A percentile compares a stretch with the other conserved stretches of the same genome.
Evolutionary conservation across 306 rosid species (phyloP).

Genomic region (Cucurbita ficifolia): DNA sequence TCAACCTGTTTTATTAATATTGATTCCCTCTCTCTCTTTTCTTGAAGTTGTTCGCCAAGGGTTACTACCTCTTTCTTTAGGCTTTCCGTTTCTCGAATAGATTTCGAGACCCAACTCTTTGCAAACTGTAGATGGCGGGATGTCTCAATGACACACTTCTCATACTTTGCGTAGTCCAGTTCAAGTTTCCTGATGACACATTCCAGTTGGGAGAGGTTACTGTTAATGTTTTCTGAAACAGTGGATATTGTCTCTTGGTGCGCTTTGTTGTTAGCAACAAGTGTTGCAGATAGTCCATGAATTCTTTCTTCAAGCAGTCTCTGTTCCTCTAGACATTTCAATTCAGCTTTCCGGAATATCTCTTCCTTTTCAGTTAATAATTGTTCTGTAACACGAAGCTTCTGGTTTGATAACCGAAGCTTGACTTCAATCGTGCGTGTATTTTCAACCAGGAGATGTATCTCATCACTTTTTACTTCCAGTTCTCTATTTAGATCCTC

Average conservation of each 20-base stretch:
- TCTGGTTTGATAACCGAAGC: conserved; percentile 95
- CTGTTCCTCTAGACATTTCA: conserved; percentile 45
- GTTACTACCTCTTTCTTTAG: conserved; percentile 26
- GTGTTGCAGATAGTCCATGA: conserved; percentile 26
- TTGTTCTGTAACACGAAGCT: conserved; percentile 93
- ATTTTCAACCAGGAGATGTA: conserved; percentile 33
- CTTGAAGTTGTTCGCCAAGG: conserved; percentile 34
- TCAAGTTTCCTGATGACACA: conserved; percentile 26
- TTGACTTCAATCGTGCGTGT: conserved; percentile 57
- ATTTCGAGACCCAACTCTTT: conserved; percentile 35
- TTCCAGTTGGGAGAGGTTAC: conserved; percentile 32
- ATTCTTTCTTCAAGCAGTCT: conserved; percentile 46
- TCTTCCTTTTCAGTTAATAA: conserved; percentile 69
- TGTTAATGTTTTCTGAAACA: conserved; percentile 22
- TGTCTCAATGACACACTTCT: conserved; percentile 22
- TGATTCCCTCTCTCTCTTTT: conserved; percentile 23
- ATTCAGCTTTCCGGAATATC: conserved; percentile 37
- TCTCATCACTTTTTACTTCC: conserved; percentile 62
- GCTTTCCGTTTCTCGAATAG: conserved; percentile 23
- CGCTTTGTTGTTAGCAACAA: conserved; percentile 43
- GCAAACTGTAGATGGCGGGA: conserved; percentile 38
- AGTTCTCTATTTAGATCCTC: conserved; percentile 68
- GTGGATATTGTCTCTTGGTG: conserved; percentile 25
- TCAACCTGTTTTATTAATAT: conserved; percentile 23
- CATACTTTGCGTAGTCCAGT: conserved; percentile 19